Conservation (phyloP, 139 green algal genomes). For the Haematococcus sp. region DNA sequence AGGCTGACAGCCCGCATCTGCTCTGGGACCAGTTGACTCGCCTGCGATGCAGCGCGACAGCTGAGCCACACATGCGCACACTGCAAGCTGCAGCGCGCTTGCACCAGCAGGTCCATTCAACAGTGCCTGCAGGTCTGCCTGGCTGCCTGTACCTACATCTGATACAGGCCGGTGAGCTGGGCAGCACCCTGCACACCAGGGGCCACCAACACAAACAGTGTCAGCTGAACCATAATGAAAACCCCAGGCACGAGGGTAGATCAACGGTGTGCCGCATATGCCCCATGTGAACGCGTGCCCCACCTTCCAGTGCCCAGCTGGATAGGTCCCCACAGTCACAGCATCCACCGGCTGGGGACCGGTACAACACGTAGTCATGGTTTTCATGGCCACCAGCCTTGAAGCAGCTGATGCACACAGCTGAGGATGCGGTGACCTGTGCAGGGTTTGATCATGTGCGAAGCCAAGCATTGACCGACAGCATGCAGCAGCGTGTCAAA, state of each 20-base stretch:
- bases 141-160: background rate
- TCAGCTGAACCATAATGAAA: background rate
- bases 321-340: conserved; percentile 71
- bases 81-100: no score
- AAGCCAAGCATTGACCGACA: no score
- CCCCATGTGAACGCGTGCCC: background rate
- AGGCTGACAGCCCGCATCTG: no score
- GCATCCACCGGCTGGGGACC: conserved; percentile 55
- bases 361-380: conserved; percentile 69
- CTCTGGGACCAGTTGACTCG: no score
- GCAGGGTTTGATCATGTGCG: no score
- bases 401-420: conserved; percentile 65
- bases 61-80: no score
- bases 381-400: conserved; percentile 49
- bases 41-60: no score
- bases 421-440: conserved; percentile 30
- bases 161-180: conserved; percentile 14
- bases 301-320: conserved; percentile 43
- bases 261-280: no score
- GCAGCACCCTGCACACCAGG: conserved; percentile 35
- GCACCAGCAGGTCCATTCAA: no score
- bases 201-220: background rate
- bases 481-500: no score
- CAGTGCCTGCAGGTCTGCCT: no score
- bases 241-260: no score